Evolutionary conservation across 768 basidiomycete species (phyloP), one percentile per base, ranked within the genome.

Genomic region (Termitomyces sp.): DNA sequence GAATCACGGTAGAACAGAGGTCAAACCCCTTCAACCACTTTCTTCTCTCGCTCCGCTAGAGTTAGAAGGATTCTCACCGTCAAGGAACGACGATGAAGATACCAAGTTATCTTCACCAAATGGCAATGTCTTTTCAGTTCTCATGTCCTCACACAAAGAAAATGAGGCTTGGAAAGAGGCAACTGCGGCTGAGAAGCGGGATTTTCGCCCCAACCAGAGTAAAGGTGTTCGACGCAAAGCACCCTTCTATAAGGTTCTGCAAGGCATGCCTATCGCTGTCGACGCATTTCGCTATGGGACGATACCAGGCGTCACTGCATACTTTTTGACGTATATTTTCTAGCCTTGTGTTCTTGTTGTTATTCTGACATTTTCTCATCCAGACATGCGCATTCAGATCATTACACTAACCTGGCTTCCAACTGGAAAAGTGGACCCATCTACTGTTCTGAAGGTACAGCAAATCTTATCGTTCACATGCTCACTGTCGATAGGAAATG

Each of bases 241-340:
- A 0, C 97, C 97, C 0, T 98, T 98, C 67, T 98, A 96, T 73
- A 99, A 98, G 72, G 81, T 93, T 22, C 67, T 98, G 61, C 89
- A 92, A 62, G 96, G 97, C 1, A 97, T 98, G 94, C 93, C 95
- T 9, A 89, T 99, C 24, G 93, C 96, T 15, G 97, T 99, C 0
- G 97, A 99, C 66, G 97, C 95, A 1, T 99, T 99, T 71, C 82
- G 87, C 37, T 99, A 98, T 66, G 97, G 96, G 6, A 76, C 78
- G 26, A 94, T 99, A 47, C 94, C 95, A 5, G 85, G 83, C 10
- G 82, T 98, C 24, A 90, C 83, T 28, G 90, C 94, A 0, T 98
- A 98, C 68, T 93, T 97, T 62, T 70, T 98, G 58, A 93, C 93
- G 94, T 95, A 63, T 45, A 68, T 12, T 11, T 28, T 10, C 10